Evolutionary conservation across 164 flowering plant species (phyloP).

Genomic region (Sedum album): DNA sequence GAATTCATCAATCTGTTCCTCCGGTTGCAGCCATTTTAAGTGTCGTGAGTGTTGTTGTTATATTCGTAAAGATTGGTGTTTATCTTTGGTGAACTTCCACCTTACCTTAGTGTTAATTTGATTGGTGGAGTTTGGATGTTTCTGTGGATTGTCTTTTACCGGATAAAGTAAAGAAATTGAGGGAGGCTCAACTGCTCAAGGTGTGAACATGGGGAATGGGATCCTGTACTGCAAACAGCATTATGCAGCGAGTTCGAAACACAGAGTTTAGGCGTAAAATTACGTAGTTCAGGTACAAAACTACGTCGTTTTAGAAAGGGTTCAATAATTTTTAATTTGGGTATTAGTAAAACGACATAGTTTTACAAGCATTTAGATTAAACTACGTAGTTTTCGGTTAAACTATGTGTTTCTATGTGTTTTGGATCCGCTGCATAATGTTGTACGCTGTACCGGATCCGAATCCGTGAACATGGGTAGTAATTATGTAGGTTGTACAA

Average conservation of each 20-base stretch:
- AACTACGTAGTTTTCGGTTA: too few species aligned
- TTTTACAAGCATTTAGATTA: too few species aligned
- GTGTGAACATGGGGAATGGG: background rate
- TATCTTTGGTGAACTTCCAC: background rate
- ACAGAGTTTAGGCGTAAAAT: too few species aligned
- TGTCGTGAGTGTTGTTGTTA: background rate
- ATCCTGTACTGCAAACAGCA: too few species aligned
- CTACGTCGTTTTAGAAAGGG: too few species aligned
- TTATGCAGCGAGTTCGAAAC: too few species aligned
- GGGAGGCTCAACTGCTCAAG: background rate
- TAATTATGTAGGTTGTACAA: background rate
- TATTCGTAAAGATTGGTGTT: background rate
- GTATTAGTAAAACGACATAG: too few species aligned
- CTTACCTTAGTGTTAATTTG: slow-evolving; percentile 2
- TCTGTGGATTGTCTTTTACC: slow-evolving; percentile 1
- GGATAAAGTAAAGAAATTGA: background rate
- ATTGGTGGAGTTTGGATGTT: background rate
- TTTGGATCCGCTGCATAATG: too few species aligned
- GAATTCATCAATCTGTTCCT: background rate
- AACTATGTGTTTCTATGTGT: too few species aligned
- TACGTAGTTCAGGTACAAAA: too few species aligned
- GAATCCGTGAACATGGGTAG: background rate
- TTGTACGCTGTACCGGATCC: too few species aligned
- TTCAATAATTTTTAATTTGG: too few species aligned
- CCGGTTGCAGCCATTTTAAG: background rate